Conservation (phyloP, 441 rosid species). For the Populus tomentosa region DNA sequence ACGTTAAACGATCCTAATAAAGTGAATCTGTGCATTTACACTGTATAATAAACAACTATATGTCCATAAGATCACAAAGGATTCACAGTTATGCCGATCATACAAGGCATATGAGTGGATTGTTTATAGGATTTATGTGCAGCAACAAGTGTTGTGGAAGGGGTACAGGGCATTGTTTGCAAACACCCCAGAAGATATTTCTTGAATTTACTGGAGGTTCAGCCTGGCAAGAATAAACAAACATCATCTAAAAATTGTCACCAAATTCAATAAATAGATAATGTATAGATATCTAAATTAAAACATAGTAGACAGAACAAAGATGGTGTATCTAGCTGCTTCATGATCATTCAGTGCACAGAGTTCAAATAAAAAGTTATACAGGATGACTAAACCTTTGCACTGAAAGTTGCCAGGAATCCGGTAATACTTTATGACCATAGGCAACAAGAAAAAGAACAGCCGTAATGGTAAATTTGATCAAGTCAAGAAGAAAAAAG, state of each 20-base stretch:
- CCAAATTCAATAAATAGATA: not conserved
- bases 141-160: not conserved
- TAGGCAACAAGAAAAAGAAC: not conserved
- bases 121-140: slow-evolving; percentile 2
- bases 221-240: slow-evolving; percentile 1
- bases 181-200: not conserved
- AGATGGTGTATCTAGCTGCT: not conserved
- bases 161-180: not conserved
- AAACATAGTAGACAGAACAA: not conserved
- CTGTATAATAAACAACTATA: not conserved
- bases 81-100: not conserved
- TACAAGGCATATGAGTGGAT: not conserved
- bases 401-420: not conserved
- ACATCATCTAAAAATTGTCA: not conserved
- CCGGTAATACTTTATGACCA: not conserved
- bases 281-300: not conserved
- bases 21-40: not conserved
- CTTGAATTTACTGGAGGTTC: not conserved
- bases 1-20: not conserved
- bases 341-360: not conserved
- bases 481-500: not conserved
- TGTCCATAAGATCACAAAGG: not conserved
- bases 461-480: not conserved
- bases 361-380: not conserved
- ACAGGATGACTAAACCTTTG: not conserved